Conservation (phyloP, 1,139 yeast species). For the Yamadazyma dendronema region DNA sequence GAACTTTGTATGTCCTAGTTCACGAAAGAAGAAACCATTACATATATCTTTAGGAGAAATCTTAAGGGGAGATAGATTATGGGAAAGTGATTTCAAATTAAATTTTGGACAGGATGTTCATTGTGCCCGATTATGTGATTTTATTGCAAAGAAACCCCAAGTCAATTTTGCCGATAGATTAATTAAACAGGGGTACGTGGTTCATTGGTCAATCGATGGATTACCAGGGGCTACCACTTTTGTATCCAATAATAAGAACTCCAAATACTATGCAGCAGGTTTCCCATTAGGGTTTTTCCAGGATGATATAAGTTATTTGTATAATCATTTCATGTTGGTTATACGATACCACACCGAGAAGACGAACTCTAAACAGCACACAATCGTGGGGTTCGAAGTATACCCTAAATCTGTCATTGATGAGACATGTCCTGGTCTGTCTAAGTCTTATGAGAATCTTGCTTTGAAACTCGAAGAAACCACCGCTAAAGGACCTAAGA, state of each 20-base stretch:
- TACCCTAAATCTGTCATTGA: conserved; percentile 80
- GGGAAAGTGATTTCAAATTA: conserved; percentile 70
- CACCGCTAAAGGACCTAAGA: conserved; percentile 16
- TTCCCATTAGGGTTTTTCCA: conserved; percentile 77
- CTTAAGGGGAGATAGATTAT: conserved; percentile 75
- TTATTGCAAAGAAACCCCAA: conserved; percentile 50
- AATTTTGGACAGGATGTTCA: conserved; percentile 59
- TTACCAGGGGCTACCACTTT: conserved; percentile 90
- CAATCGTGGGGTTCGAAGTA: conserved; percentile 88
- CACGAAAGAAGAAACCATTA: conserved; percentile 51
- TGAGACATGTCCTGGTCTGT: conserved; percentile 67
- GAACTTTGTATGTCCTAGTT: conserved; percentile 79
- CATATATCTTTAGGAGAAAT: conserved; percentile 76
- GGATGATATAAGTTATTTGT: conserved; percentile 56
- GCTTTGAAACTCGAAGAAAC: conserved; percentile 33
- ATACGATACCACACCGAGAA: conserved; percentile 66
- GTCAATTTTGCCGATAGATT: conserved; percentile 58
- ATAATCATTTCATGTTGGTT: conserved; percentile 81
- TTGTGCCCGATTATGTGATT: conserved; percentile 68
- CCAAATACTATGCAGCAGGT: conserved; percentile 80
- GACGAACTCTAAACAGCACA: conserved; percentile 35
- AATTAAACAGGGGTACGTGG: conserved; percentile 69
- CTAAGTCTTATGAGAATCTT: conserved; percentile 54
- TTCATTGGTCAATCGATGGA: conserved; percentile 82
- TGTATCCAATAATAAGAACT: conserved; percentile 55